Percentiles rank a stretch among this genome's conserved stretches.
Evolutionary conservation across 768 basidiomycete genomes (phyloP).

Genomic region (Russula dissimulans): DNA sequence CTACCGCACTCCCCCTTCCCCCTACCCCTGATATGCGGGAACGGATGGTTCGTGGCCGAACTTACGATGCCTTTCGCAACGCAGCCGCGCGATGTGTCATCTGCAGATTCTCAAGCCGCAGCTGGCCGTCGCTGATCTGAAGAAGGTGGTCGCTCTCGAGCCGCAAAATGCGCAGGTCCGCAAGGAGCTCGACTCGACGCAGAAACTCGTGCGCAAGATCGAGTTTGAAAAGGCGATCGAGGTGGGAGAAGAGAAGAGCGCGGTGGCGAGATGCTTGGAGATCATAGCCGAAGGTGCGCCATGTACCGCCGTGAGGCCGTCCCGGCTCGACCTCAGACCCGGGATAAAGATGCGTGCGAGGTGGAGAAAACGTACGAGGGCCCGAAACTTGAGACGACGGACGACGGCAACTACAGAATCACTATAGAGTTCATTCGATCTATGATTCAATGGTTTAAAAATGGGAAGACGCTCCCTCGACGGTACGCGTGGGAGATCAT

Average conservation of each 20-base stretch:
- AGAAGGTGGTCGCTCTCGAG: conserved; percentile 73
- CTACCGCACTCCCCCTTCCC: too few relatives aligned
- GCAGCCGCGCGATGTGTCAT: conserved; percentile 81
- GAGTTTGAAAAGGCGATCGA: conserved; percentile 97
- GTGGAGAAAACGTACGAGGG: conserved; percentile 67
- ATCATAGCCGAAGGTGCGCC: conserved; percentile 68
- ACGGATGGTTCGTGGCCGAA: neutral
- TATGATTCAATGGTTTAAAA: conserved; percentile 91
- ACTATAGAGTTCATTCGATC: conserved; percentile 67
- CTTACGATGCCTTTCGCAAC: conserved; percentile 1
- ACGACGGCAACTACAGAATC: conserved; percentile 63
- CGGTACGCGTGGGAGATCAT: conserved; percentile 95
- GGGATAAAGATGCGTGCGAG: conserved; percentile 58
- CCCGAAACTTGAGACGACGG: conserved; percentile 52
- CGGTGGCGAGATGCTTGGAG: conserved; percentile 64
- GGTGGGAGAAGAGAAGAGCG: conserved; percentile 77
- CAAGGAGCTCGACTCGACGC: conserved; percentile 75
- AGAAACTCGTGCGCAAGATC: conserved; percentile 82
- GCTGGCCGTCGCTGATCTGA: conserved; percentile 79
- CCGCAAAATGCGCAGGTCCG: conserved; percentile 77
- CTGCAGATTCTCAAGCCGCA: conserved; percentile 86
- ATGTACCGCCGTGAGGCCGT: neutral
- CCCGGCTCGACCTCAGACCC: neutral
- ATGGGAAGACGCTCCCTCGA: conserved; percentile 83
- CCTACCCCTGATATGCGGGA: neutral